Base-by-base conservation (phyloP, 176 grass and related monocot genomes). In the Otatea glauca region DNA sequence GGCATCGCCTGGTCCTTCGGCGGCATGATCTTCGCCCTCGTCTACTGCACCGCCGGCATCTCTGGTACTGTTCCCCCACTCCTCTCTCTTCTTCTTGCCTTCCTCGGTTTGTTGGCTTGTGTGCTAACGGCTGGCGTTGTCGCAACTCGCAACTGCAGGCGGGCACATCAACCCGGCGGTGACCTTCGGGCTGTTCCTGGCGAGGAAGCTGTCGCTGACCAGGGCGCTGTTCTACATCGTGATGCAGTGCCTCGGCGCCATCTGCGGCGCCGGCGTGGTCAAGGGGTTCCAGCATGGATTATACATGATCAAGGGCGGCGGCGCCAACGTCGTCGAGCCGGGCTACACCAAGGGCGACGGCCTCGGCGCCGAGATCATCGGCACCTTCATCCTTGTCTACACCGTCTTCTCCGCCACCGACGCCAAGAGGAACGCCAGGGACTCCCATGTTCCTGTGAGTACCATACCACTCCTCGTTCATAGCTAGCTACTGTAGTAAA, bases 361-460 rank as follows among this genome's bases (percentile, higher is more conserved):
- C 68, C 88, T 97, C 17, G 94, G 90, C 63, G 92, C 94, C 7
- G 94, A 97, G 86, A 97, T 97, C 49, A 25, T 97, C 8, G 95
- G 95, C 77, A 97, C 95, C 80, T 97, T 97, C 77, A 13, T 97
- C 82, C 92, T 97, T 5, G 95, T 97, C 63, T 97, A 97, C 92
- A 97, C 95, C 69, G 95, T 97, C 75, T 97, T 97, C 90, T 97
- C 95, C 65, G 95, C 95, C 74, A 97, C 95, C 64, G 95, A 97
- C 83, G 92, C 95, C 82, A 97, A 97, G 95, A 89, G 95, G 78
- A 97, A 84, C 56, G 95, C 95, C 84, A 94, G 95, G 83, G 95
- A 97, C 89, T 97, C 95, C 53, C 92, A 97, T 72, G 95, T 97
- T 23, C 95, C 95, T 14, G 95, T 97, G 76, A 89, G 88, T 83